Base-by-base conservation (phyloP, 2,329 filamentous ascomycete genomes). In the Didymosphaeria variabile region DNA sequence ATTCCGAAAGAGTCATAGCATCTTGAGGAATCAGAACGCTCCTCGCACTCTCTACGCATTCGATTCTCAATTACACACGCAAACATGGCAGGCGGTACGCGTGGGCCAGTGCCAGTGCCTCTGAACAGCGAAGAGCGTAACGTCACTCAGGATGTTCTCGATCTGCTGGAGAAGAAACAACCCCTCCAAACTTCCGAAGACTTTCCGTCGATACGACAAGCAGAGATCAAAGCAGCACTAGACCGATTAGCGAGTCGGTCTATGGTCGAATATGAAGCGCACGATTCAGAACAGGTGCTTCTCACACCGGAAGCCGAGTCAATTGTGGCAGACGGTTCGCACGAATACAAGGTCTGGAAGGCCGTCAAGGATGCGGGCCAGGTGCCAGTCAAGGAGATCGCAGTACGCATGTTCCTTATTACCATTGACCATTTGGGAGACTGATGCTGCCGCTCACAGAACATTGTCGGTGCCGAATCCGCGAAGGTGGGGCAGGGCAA, bases 401-500 rank as follows among this genome's bases (percentile, higher is more conserved):
- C 79, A 61, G 79, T 81, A 77, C 36, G 77, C 72, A 58, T 45
- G 59, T 23, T 15, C 5, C 46, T 10, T 17, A 10, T 26, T 3
- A 1, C n/a, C 17, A 44, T 15, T 38, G 9, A n/a, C 3, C 42
- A 13, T 5, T 6, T 21, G 9, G 52, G 49, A 26, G 51, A 59
- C 72, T 79, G 58, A 77, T 66, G 64, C 49, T 55, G 53, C 53
- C 47, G n/a, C 38, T 90, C 80, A 61, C 56, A 77, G 74, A 72
- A 83, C 82, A 75, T 83, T 82, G 88, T 94, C 66, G 90, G 91
- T 58, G 88, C 91, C 78, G 91, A 92, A 78, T 88, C 83, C 51
- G 90, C 90, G 53, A 94, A 92, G 81, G 84, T 97, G 62, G 95
- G 95, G n/a, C 91, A 95, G 77, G 93, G 93, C 71, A 97, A 95